Percentiles rank a stretch among this genome's conserved stretches.
Conservation (phyloP, 345 rosid genomes). For the Euphorbia pulcherrima region DNA sequence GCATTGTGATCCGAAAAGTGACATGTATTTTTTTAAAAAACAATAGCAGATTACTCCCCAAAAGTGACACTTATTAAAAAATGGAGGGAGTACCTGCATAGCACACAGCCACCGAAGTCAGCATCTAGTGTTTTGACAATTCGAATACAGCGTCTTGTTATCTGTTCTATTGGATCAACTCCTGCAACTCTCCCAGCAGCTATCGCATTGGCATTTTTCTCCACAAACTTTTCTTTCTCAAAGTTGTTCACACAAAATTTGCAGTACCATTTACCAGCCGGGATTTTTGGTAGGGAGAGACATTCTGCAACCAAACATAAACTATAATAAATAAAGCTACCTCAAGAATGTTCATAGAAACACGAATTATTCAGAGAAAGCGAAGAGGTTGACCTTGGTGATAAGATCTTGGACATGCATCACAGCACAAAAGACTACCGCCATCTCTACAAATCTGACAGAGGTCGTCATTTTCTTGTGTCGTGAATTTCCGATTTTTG, state of each 20-base stretch:
- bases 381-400: constrained; percentile 57
- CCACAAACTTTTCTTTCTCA: constrained; percentile 65
- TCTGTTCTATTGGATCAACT: constrained; percentile 84
- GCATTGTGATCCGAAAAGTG: no score
- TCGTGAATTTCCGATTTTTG: constrained; percentile 62
- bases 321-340: background rate
- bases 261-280: constrained; percentile 80
- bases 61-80: no score
- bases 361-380: background rate
- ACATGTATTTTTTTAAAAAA: no score
- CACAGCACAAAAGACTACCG: constrained; percentile 87
- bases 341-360: constrained; percentile 9
- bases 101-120: constrained; percentile 74
- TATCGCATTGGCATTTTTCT: constrained; percentile 65
- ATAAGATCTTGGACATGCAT: constrained; percentile 97
- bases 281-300: constrained; percentile 49
- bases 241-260: constrained; percentile 57
- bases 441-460: constrained; percentile 96
- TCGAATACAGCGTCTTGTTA: constrained; percentile 79
- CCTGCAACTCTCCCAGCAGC: constrained; percentile 92
- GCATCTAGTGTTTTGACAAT: constrained; percentile 58
- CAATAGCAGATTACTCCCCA: no score
- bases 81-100: constrained; percentile 98
- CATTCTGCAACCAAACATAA: constrained; percentile 50
- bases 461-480: constrained; percentile 71